A percentile compares a stretch with the other conserved stretches of the same genome.
phyloP scores from a whole-genome alignment of 2,329 filamentous ascomycete genomes.

The Graphilbum fragrans region DNA sequence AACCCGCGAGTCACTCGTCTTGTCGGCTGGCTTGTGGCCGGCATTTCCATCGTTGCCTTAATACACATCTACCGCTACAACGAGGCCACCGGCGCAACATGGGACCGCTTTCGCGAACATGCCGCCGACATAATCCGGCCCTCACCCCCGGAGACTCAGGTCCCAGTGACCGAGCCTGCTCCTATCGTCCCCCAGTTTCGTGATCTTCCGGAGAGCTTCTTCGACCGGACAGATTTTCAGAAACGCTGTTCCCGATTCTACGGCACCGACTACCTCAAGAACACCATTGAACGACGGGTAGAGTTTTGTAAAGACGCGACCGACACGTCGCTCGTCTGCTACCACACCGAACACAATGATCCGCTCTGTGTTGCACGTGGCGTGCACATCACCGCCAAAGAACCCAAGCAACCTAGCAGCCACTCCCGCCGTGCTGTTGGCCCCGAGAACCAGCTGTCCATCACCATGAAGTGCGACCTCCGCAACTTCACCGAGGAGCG shows the following conservation, averaged over 20 bases:
- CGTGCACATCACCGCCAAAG: background rate
- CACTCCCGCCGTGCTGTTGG: background rate
- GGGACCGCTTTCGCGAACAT: background rate
- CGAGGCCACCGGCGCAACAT: background rate
- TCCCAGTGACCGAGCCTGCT: too few species aligned
- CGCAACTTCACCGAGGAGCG: conserved; percentile 2
- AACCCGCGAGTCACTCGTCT: background rate
- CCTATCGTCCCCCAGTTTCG: background rate
- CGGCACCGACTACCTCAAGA: background rate
- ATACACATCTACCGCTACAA: background rate
- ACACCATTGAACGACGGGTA: background rate
- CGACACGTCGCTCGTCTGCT: background rate
- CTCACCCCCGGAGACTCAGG: too few species aligned
- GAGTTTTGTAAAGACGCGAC: background rate
- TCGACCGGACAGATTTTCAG: background rate
- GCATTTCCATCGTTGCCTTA: background rate
- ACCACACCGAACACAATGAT: background rate
- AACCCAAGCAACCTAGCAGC: background rate
- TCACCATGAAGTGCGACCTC: background rate
- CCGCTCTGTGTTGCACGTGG: conserved; percentile 1
- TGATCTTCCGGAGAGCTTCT: background rate
- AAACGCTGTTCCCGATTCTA: background rate
- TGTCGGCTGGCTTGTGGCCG: background rate
- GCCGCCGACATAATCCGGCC: background rate
- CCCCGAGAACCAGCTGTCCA: background rate